phyloP scores from a whole-genome alignment of 306 rosid genomes.

The Arachis hypogaea region DNA sequence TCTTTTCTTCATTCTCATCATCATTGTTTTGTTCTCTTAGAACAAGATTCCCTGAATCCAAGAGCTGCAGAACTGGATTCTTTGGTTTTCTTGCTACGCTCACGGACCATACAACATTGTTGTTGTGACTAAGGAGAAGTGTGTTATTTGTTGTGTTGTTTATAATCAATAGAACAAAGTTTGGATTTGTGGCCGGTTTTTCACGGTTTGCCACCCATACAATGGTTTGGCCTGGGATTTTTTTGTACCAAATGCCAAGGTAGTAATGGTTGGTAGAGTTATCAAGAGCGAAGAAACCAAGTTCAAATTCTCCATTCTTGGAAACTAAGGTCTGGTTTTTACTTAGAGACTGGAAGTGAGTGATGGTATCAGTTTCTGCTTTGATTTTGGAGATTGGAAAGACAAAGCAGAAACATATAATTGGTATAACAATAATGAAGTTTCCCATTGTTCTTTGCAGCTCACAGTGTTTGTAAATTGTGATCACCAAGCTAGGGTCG shows the following conservation, averaged over 20 bases:
- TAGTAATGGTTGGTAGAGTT: too few species aligned
- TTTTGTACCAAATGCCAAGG: too few species aligned
- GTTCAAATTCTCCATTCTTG: too few species aligned
- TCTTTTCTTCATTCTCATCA: neutral
- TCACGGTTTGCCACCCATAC: constrained; percentile 29
- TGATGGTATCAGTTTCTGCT: constrained; percentile 15
- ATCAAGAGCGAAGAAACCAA: too few species aligned
- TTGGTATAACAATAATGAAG: too few species aligned
- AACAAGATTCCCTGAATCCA: constrained; percentile 48
- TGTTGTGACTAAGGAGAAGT: constrained; percentile 27
- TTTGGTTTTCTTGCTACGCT: constrained; percentile 5
- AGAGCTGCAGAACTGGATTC: constrained; percentile 40
- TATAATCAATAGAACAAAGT: too few species aligned
- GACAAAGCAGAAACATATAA: too few species aligned
- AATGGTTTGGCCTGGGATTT: too few species aligned
- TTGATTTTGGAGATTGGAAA: neutral
- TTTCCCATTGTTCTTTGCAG: too few species aligned
- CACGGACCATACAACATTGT: constrained; percentile 40
- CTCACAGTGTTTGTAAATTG: too few species aligned
- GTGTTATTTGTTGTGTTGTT: neutral
- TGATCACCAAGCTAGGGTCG: too few species aligned
- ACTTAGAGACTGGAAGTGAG: constrained; percentile 28
- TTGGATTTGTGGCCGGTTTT: neutral
- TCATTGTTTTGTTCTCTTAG: constrained; percentile 36
- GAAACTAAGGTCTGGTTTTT: too few species aligned